Evolutionary conservation across 495 filamentous ascomycete genomes (phyloP), one percentile per base, ranked within the genome.

Genomic region (Terfezia boudieri): DNA sequence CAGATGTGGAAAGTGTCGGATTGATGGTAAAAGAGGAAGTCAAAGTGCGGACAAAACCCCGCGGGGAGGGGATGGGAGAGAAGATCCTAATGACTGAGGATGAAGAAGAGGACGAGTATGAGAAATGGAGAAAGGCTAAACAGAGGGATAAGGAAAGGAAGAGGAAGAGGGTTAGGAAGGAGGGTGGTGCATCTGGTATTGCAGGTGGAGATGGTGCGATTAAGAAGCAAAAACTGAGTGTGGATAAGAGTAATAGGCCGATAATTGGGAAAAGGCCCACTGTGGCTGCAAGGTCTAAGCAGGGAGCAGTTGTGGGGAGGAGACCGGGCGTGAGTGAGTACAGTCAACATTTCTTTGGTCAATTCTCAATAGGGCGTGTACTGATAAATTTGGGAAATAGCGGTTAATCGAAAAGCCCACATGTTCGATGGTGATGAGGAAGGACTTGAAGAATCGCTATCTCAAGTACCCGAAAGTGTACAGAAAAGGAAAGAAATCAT

Each of bases 401-500:
- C 26, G 7, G 26, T 32, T 32, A 32, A 32, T 32, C 26, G 7
- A 32, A 46, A 46, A 20, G 14, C 14, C 14, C 14, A 9, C 12
- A 46, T 46, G 17, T 46, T 14, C 20, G 59, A 53, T 51, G 52
- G 55, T 14, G 55, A 50, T 9, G 56, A 65, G 1, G 56, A 67
- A 9, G 66, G 68, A 2, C 58, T 59, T 23, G 49, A 60, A 46
- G 61, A 67, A 37, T 22, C 52, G 22, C 12, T 37, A 26, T 62
- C 63, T 14, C 56, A 60, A 3, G 49, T 76, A 1, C 74, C 74
- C 0, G 67, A 70, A 9, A 75, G 76, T 55, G 56, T 76, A 35
- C 53, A 55, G 55, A 68, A 72, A 50, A 73, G 81, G 26, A 72
- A 78, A 9, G 72, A 66, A 14, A 69, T 72, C 10, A 80, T 86